Base-by-base conservation (phyloP, 208 protist species). In the Acanthamoeba castellanii region DNA sequence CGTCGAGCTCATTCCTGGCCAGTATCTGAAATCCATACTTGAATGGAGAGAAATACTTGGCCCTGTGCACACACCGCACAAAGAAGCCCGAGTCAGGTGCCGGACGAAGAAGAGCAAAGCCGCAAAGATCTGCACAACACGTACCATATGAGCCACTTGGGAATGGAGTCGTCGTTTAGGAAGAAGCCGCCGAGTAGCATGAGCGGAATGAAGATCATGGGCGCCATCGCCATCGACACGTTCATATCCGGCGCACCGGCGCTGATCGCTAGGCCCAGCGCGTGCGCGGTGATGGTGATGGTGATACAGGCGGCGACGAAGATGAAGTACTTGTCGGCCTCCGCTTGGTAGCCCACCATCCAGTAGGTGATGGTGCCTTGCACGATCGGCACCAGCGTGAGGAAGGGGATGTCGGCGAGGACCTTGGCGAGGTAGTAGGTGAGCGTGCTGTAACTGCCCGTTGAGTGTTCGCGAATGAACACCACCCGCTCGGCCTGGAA, bases 291-390 rank as follows among this genome's bases (percentile, higher is more conserved):
- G 1, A 85, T 37, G 0, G 42, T 47, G 20, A 85, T 34, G 7
- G 42, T 47, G 34, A 94, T 84, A 6, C 34, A 50, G 2, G 32
- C 64, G 13, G 90, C 90, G 8, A 94, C n/a, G 90, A 94, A 94
- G 72, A 85, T 94, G 90, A 94, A 94, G 90, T 59, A 94, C 30
- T 94, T 94, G 50, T 84, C 90, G 45, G 72, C 90, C 27, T 94
- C 68, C 2, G 42, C n/a, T 66, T 94, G 70, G 27, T 85, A 94
- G n/a, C 90, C 90, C 47, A 94, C 66, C 66, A 94, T 94, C 18
- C 7, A 94, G 72, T 94, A 94, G 2, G 70, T 85, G 70, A 94
- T 94, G 0, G 52, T n/a, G 32, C 90, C 42, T 25, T 85, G 72
- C 8, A 94, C 8, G 1, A 84, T 45, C 20, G 90, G 90, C 11